phyloP scores from a whole-genome alignment of 2,329 filamentous ascomycete species.

The Stachybotrys echinatus region DNA sequence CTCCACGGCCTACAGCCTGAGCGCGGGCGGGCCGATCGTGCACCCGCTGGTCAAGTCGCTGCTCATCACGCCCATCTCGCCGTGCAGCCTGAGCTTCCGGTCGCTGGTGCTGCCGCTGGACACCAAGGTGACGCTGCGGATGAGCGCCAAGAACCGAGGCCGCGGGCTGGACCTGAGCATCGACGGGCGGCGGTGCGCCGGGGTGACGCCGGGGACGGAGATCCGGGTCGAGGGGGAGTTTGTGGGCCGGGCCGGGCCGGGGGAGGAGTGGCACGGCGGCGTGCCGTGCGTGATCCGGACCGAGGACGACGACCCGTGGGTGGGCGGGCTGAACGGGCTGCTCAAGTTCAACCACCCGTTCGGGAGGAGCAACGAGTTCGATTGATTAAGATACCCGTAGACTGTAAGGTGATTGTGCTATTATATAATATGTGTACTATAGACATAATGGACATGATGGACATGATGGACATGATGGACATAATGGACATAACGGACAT shows the following conservation, averaged over 20 bases:
- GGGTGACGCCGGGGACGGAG: slow-evolving; percentile 71
- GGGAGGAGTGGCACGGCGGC: slow-evolving; percentile 62
- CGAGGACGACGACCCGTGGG: slow-evolving; percentile 86
- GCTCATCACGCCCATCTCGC: slow-evolving; percentile 89
- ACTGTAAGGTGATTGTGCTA: too few relatives aligned
- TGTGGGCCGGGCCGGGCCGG: slow-evolving; percentile 44
- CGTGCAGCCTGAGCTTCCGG: slow-evolving; percentile 84
- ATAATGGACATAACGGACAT: too few relatives aligned
- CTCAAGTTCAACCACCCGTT: slow-evolving; percentile 98
- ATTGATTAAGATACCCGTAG: too few relatives aligned
- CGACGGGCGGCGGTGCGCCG: slow-evolving; percentile 65
- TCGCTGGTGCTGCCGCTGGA: slow-evolving; percentile 85
- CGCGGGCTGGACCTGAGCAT: slow-evolving; percentile 75
- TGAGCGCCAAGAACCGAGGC: slow-evolving; percentile 76
- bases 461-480: too few relatives aligned
- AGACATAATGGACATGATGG: too few relatives aligned
- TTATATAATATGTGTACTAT: too few relatives aligned
- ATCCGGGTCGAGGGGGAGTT: slow-evolving; percentile 85
- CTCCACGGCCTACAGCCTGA: slow-evolving; percentile 93
- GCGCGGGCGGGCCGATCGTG: slow-evolving; percentile 85
- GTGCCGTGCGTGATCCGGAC: slow-evolving; percentile 84
- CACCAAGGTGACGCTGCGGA: slow-evolving; percentile 73
- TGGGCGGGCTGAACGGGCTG: slow-evolving; percentile 86
- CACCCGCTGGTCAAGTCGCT: slow-evolving; percentile 87
- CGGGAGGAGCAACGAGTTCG: slow-evolving; percentile 44